Conservation (phyloP, 306 rosid genomes). For the Cicer yamashitae region DNA sequence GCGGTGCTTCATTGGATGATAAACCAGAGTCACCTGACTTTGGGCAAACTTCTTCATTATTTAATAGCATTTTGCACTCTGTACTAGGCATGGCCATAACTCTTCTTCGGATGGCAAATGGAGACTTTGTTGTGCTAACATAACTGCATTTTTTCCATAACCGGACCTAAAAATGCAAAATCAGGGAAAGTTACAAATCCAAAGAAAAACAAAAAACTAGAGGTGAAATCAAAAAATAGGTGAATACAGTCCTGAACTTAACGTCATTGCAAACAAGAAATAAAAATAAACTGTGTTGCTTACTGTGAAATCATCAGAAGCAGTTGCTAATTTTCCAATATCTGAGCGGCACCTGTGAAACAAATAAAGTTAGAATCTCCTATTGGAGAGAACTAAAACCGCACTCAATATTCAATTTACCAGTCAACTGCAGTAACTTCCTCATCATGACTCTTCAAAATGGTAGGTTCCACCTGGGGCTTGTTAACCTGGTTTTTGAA, state of each 20-base stretch:
- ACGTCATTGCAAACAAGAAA: background rate
- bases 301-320: conserved; percentile 93
- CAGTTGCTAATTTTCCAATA: conserved; percentile 81
- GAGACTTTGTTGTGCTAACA: conserved; percentile 46
- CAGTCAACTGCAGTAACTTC: conserved; percentile 96
- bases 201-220: conserved; percentile 5
- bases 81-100: conserved; percentile 74
- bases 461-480: conserved; percentile 62
- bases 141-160: conserved; percentile 62
- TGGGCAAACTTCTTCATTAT: conserved; percentile 45
- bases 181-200: conserved; percentile 4
- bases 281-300: conserved; percentile 14
- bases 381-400: conserved; percentile 33
- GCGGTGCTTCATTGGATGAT: conserved; percentile 38
- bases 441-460: conserved; percentile 70
- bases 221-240: background rate
- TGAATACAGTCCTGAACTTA: background rate
- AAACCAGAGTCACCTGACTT: conserved; percentile 35
- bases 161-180: conserved; percentile 62
- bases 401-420: conserved; percentile 51
- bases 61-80: conserved; percentile 59
- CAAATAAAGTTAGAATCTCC: conserved; percentile 25
- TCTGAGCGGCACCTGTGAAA: conserved; percentile 70
- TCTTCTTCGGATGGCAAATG: conserved; percentile 72
- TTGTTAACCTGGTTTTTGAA: conserved; percentile 70